These are phyloP conservation scores for Phytophthora cajani DNA, from an alignment of 352 stramenopile genomes.

Conservation along the genomic window DNA sequence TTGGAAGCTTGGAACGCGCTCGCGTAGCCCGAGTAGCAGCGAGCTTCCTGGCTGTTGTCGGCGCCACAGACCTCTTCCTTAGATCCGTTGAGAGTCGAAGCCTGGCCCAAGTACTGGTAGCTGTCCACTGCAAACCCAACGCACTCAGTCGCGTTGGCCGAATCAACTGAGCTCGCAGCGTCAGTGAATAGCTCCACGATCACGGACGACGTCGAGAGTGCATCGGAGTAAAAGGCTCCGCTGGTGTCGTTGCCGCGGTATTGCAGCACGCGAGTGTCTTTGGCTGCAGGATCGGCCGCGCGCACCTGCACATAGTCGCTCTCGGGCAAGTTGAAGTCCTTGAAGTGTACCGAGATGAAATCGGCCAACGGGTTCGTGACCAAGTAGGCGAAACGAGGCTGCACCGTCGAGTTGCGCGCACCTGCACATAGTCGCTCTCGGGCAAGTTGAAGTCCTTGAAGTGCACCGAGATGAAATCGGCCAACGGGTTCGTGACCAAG, in stretches of 20 bases:
- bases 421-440: slow-evolving; percentile 56
- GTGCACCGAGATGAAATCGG: slow-evolving; percentile 68
- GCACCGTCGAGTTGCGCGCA: slow-evolving; percentile 35
- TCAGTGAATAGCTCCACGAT: slow-evolving; percentile 62
- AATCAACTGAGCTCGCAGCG: slow-evolving; percentile 9
- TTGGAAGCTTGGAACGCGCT: slow-evolving; percentile 35
- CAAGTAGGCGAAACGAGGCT: slow-evolving; percentile 45
- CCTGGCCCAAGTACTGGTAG: slow-evolving; percentile 49
- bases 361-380: slow-evolving; percentile 55
- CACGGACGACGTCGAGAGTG: slow-evolving; percentile 47
- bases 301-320: slow-evolving; percentile 64
- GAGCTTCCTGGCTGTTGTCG: slow-evolving; percentile 70
- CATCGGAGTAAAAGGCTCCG: slow-evolving; percentile 44
- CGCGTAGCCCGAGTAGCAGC: slow-evolving; percentile 44
- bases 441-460: slow-evolving; percentile 75
- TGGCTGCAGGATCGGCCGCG: slow-evolving; percentile 33
- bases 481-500: slow-evolving; percentile 51
- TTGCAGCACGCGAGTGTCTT: slow-evolving; percentile 36
- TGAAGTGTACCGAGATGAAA: slow-evolving; percentile 74
- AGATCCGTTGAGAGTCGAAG: slow-evolving; percentile 30
- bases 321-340: slow-evolving; percentile 63
- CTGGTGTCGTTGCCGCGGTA: slow-evolving; percentile 45
- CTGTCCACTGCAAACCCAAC: slow-evolving; percentile 60
- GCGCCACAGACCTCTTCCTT: slow-evolving; percentile 66
- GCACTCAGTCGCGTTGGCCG: slow-evolving; percentile 37